Percentiles rank a stretch among this genome's conserved stretches.
Conservation (phyloP, 2,329 filamentous ascomycete genomes). For the Exophiala calicioides region DNA sequence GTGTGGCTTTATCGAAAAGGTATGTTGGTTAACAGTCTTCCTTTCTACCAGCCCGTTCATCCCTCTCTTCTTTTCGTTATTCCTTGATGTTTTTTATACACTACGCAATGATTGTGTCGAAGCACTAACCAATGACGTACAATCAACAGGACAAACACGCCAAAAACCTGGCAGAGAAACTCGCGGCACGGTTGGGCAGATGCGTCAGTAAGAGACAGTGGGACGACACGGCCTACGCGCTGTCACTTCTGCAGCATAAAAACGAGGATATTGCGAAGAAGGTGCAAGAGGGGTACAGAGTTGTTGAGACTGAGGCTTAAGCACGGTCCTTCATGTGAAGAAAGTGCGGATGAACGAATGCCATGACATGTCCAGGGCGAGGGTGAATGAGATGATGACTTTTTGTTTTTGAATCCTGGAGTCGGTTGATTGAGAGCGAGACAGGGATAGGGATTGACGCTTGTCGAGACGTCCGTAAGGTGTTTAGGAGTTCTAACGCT, state of each 20-base stretch:
- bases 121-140: too few relatives aligned
- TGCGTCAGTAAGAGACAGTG: slow-evolving; percentile 94
- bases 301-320: slow-evolving; percentile 64
- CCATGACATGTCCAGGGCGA: too few relatives aligned
- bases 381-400: too few relatives aligned
- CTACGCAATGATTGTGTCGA: slow-evolving; percentile 8
- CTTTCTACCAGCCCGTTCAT: neutral
- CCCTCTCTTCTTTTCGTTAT: neutral
- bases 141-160: slow-evolving; percentile 86
- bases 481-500: too few relatives aligned
- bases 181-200: slow-evolving; percentile 78
- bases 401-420: too few relatives aligned
- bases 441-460: too few relatives aligned
- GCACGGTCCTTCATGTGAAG: too few relatives aligned
- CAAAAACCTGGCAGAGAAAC: slow-evolving; percentile 87
- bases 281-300: slow-evolving; percentile 52
- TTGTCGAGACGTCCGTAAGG: too few relatives aligned
- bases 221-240: slow-evolving; percentile 93
- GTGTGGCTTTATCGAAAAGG: slow-evolving; percentile 96
- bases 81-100: neutral
- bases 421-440: too few relatives aligned
- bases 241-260: slow-evolving; percentile 80
- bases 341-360: too few relatives aligned
- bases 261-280: slow-evolving; percentile 48
- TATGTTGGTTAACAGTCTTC: slow-evolving; percentile 44